These are phyloP conservation scores for Beauveria sp. DNA, from an alignment of 2,329 filamentous ascomycete genomes.

Conservation along the genomic window DNA sequence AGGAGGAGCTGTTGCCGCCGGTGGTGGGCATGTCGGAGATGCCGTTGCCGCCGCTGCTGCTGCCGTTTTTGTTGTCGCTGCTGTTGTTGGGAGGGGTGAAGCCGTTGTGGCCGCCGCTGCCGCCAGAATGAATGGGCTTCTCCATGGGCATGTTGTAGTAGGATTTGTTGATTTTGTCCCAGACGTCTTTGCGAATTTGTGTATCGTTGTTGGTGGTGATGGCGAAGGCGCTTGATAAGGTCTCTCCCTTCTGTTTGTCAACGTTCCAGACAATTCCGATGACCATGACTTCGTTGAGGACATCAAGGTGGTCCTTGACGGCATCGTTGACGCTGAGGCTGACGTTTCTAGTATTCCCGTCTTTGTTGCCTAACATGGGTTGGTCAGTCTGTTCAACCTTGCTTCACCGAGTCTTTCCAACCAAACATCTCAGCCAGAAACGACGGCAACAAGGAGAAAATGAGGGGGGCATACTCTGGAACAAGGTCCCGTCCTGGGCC, in stretches of 20 bases:
- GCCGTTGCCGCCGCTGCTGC: background rate
- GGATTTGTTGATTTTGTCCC: too few relatives aligned
- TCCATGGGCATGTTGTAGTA: background rate
- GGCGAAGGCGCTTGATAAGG: constrained; percentile 2
- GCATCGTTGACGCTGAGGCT: background rate
- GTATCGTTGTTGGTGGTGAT: background rate
- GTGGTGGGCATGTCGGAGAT: constrained; percentile 9
- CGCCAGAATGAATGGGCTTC: background rate
- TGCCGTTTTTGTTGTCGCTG: background rate
- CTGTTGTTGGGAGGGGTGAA: constrained; percentile 9
- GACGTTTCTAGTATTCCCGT: too few relatives aligned
- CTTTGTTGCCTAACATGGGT: too few relatives aligned
- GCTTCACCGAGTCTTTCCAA: too few relatives aligned
- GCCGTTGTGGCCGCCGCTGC: background rate
- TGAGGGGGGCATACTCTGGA: background rate
- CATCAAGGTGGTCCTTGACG: background rate
- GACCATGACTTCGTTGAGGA: background rate
- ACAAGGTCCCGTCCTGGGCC: too few relatives aligned
- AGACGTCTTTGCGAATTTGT: background rate
- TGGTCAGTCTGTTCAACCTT: too few relatives aligned
- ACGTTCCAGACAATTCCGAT: background rate
- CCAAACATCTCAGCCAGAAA: too few relatives aligned
- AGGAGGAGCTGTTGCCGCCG: background rate
- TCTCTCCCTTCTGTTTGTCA: background rate
- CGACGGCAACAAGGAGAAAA: background rate